Base-by-base conservation (phyloP, 208 protist species). In the Acanthamoeba castellanii region DNA sequence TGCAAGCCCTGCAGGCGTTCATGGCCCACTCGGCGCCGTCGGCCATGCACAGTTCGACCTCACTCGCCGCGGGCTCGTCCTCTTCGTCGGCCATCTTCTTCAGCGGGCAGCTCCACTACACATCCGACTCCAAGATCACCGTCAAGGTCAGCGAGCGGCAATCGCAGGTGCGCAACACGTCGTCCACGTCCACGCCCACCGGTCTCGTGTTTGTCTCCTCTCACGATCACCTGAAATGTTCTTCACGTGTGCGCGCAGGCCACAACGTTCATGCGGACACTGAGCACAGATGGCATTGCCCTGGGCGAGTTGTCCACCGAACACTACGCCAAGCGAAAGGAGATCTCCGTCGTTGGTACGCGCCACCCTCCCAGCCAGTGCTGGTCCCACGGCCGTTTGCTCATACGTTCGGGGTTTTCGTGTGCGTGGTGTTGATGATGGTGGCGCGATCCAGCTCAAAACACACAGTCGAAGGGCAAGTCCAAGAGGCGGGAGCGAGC, bases 291-390 rank as follows among this genome's bases (percentile, higher is more conserved):
- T 20, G 82, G 82, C 45, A 89, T 89, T 8, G 82, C 82, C 27
- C 52, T 89, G 82, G 82, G 82, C 20, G 82, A 89, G 82, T n/a
- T 89, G 27, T 89, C 82, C 27, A 89, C 82, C 13, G 82, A 89
- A 37, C 22, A 89, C 52, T 89, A 89, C 30, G n/a, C 50, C n/a
- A 89, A 89, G 55, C 7, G 82, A 27, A 57, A 45, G 50, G 82
- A 89, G 52, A 66, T 45, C 7, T 89, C 82, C 25, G n/a, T 45
- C 9, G 74, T 52, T 3, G 82, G 82, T 66, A 66, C 82, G n/a
- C 18, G 0, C 25, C 30, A 4, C n/a, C 68, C 72, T 81, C 68
- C 30, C 6, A 34, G 32, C 13, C 27, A 14, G 32, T 50, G 18
- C 34, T 82, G 74, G 47, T 14, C 14, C 47, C 47, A 47, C 47